Evolutionary conservation across 257 asterid genomes (phyloP), one percentile per base, ranked within the genome.

Genomic region (Paraleonurus japonicus): DNA sequence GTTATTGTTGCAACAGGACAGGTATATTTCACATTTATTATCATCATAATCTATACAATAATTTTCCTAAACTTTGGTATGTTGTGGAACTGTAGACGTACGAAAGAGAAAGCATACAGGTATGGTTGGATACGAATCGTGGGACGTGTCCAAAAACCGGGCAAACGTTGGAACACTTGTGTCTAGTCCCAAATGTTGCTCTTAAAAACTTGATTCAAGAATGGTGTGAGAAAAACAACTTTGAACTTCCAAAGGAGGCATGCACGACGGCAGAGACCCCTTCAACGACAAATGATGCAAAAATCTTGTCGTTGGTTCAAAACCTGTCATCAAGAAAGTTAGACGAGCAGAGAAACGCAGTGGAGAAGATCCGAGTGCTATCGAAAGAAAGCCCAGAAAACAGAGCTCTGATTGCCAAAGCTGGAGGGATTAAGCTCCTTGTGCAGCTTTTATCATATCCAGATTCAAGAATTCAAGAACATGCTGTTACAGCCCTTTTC

Each of bases 1-100:
- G 97, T 94, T 51, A 88, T 91, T 53, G 70, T 94, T 51, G 88
- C 96, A 35, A 89, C 97, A 3, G 96, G 98, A 68, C 98, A 87
- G 96, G 98, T 92, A 76, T 15, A 2, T 67, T 24, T 43, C 54
- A n/a, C 20, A 1, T 47, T 4, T 47, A 6, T 50, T 4, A 50
- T 50, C 26, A 50, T 19, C 57, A 43, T 17, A 50, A 17, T 50
- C 4, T 50, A 7, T 16, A 50, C 26, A 50, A 50, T 50, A 17
- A 1, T 19, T 50, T 50, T 53, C 26, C 39, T 30, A 54, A n/a
- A 45, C 39, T 60, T 58, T 37, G 17, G 15, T 27, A 8, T 30
- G 43, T 73, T 51, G 8, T 33, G 64, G 35, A 20, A 12, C 65
- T 78, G 80, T 61, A 91, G 97, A 87, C 98, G 2, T 94, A 94